Evolutionary conservation across 306 rosid species (phyloP).

Genomic region (Pyrus pyrifolia): DNA sequence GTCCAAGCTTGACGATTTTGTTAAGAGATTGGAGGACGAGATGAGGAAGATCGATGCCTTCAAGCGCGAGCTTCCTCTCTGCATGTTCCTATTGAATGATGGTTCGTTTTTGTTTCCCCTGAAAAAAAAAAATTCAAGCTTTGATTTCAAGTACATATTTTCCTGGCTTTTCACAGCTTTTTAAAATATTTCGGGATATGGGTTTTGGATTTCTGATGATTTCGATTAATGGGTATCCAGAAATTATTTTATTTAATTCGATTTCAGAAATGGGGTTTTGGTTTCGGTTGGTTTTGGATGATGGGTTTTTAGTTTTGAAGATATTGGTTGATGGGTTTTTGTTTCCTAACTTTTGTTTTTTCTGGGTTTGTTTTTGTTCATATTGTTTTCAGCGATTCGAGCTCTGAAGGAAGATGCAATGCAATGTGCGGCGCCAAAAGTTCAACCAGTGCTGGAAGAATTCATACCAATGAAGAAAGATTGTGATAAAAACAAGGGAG

Average conservation of each 20-base stretch:
- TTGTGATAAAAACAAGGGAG: conserved; percentile 31
- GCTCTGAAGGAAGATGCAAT: conserved; percentile 47
- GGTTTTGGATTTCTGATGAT: not conserved
- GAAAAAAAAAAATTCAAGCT: not conserved
- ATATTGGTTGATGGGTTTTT: conserved; percentile 13
- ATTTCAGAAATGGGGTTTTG: not conserved
- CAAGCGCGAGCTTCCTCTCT: conserved; percentile 92
- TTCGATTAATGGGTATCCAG: not conserved
- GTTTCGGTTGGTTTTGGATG: not conserved
- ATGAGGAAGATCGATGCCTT: conserved; percentile 82
- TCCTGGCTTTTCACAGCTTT: not conserved
- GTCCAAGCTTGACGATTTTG: conserved; percentile 39
- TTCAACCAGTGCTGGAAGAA: conserved; percentile 65
- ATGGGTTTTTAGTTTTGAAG: conserved; percentile 3
- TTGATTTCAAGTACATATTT: not conserved
- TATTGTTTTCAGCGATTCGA: conserved; percentile 47
- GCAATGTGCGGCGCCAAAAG: conserved; percentile 36
- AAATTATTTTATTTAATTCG: not conserved
- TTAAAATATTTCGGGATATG: not conserved
- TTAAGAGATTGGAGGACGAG: conserved; percentile 59
- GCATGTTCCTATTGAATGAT: conserved; percentile 69
- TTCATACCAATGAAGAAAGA: conserved; percentile 73
- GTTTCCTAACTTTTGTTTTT: not conserved
- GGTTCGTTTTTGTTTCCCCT: conserved; percentile 39
- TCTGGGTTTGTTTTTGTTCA: not conserved